phyloP scores from a whole-genome alignment of 805 yeast genomes.

The Isabelozyma heimii region DNA sequence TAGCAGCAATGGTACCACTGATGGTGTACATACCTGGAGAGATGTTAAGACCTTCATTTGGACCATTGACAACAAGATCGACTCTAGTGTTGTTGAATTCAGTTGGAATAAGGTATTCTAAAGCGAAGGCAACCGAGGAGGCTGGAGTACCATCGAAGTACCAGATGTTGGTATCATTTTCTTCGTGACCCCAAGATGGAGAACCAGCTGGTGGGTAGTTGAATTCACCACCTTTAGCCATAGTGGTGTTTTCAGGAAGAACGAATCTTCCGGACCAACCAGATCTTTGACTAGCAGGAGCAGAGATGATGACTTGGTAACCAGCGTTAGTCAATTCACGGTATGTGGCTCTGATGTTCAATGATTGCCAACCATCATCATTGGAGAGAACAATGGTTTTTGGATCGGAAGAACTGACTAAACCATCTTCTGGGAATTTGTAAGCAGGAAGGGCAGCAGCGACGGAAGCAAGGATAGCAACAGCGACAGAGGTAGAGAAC shows the following conservation, averaged over 20 bases:
- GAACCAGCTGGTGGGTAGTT: slow-evolving; percentile 39
- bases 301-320: slow-evolving; percentile 41
- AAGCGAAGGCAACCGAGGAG: slow-evolving; percentile 47
- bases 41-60: slow-evolving; percentile 51
- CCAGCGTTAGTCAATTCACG: slow-evolving; percentile 46
- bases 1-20: slow-evolving; percentile 54
- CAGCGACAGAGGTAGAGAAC: neutral
- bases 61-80: slow-evolving; percentile 52
- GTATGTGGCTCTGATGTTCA: slow-evolving; percentile 57
- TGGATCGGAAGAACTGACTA: neutral
- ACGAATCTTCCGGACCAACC: slow-evolving; percentile 51
- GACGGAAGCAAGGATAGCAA: neutral
- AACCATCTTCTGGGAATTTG: neutral
- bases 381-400: slow-evolving; percentile 43
- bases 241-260: slow-evolving; percentile 27
- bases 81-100: slow-evolving; percentile 41
- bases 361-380: slow-evolving; percentile 57
- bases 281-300: slow-evolving; percentile 44
- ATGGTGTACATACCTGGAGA: slow-evolving; percentile 40
- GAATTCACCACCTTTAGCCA: slow-evolving; percentile 41
- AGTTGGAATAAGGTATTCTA: slow-evolving; percentile 46
- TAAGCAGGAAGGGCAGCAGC: neutral
- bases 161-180: slow-evolving; percentile 36
- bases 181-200: slow-evolving; percentile 51
- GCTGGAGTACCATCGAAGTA: slow-evolving; percentile 59